Evolutionary conservation across 2,329 filamentous ascomycete genomes (phyloP), one percentile per base, ranked within the genome.

Genomic region (Chaetomiaceae sp.): DNA sequence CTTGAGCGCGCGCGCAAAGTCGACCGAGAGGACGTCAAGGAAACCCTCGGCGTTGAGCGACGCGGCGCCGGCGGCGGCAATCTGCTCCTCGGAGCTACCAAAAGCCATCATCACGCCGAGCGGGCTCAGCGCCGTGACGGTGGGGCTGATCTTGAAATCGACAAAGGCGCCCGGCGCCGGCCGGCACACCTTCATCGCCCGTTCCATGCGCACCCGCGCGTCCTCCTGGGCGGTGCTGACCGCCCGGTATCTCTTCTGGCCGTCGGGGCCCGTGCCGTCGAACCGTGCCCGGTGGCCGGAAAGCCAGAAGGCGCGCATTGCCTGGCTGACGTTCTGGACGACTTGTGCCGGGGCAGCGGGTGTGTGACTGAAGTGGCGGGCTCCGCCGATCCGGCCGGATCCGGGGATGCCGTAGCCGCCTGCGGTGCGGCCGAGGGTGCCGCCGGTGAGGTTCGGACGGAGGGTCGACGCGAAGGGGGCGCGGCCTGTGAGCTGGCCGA

Each of bases 321-420:
- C 93, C 60, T 90, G 85, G 12, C 89, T 95, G n/a, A 96, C 92
- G 69, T 96, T 96, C 68, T 93, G 87, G 45, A 97, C 81, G 41
- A 97, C 89, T 67, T 97, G 89, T 1, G 91, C 89, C 34, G 89
- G 90, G 7, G 85, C 82, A 9, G 88, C 86, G 1, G 92, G 89
- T 1, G 83, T 81, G 70, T 96, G 91, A 1, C 89, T 95, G 71
- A 97, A 97, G 73, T 92, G 92, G 58, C 92, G 81, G 20, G 84
- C 82, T 39, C 86, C 87, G 58, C 87, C 83, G 52, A 81, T 67
- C 41, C 83, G 77, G 27, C 85, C 85, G 44, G 83, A 81, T 25
- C 88, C 88, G 50, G 78, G 71, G 34, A 88, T 72, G 57, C 77
- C 77, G 66, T 99, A 99, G n/a, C 93, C 93, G 58, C 92, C 90